Conservation (phyloP, 2,329 filamentous ascomycete genomes). For the Ophiostoma australiae region DNA sequence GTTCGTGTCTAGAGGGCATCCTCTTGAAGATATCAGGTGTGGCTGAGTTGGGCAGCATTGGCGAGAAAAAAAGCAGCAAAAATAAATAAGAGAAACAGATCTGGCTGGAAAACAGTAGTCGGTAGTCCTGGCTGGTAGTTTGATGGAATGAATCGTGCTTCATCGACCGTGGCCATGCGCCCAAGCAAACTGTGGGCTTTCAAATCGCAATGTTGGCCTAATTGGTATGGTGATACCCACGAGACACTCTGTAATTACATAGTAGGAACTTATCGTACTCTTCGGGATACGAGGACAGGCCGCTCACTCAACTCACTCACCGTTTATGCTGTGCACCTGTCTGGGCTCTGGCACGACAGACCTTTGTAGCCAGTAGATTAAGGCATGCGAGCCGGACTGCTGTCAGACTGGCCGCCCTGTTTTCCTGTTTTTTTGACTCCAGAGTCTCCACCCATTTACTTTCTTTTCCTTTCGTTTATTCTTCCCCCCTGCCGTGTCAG, state of each 20-base stretch:
- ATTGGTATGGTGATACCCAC: too few relatives aligned
- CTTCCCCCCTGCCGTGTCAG: neutral
- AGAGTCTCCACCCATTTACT: neutral
- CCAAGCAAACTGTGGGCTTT: too few relatives aligned
- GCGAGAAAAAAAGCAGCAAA: neutral
- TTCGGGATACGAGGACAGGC: neutral
- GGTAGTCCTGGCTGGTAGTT: too few relatives aligned
- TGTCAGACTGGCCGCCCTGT: neutral
- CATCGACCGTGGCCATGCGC: neutral
- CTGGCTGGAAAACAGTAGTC: too few relatives aligned
- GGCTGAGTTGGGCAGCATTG: slow-evolving; percentile 2
- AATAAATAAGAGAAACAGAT: neutral
- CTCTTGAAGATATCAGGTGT: neutral
- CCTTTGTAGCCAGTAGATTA: neutral
- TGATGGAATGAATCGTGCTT: too few relatives aligned
- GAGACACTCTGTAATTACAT: neutral
- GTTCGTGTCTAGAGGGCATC: neutral
- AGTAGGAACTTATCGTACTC: too few relatives aligned
- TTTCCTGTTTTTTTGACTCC: neutral
- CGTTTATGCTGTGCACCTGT: neutral
- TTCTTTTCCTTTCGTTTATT: neutral
- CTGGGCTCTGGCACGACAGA: neutral
- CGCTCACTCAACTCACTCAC: neutral
- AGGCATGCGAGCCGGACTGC: neutral
- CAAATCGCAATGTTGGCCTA: too few relatives aligned